Percentiles rank a stretch among this genome's conserved stretches.
phyloP scores from a whole-genome alignment of 108 stramenopile species.

The Schizochytrium sp. region DNA sequence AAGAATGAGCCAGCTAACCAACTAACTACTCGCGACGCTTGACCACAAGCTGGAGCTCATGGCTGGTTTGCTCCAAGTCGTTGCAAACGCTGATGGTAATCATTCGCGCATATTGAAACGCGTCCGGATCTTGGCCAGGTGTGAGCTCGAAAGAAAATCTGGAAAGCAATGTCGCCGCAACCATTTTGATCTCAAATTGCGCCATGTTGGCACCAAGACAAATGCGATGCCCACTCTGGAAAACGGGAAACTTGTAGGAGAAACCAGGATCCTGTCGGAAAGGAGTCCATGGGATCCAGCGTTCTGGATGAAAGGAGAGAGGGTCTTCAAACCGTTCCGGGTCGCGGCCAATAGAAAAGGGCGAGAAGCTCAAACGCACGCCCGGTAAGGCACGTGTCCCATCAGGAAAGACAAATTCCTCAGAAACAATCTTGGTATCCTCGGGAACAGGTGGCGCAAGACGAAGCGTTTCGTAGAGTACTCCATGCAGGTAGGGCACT shows the following conservation, averaged over 20 bases:
- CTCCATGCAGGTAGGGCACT: neutral
- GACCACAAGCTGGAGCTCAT: neutral
- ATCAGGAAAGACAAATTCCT: slow-evolving; percentile 45
- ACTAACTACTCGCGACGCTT: neutral
- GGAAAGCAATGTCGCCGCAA: neutral
- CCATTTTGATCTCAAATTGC: slow-evolving; percentile 30
- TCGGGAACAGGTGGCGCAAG: slow-evolving; percentile 37
- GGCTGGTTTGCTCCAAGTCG: neutral
- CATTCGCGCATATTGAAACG: neutral
- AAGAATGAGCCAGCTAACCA: too few relatives aligned
- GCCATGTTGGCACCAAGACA: slow-evolving; percentile 41
- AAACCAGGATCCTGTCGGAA: slow-evolving; percentile 12
- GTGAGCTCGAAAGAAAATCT: neutral
- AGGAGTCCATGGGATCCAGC: slow-evolving; percentile 30
- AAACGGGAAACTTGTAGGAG: slow-evolving; percentile 26
- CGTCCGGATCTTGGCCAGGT: neutral
- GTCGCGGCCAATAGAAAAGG: slow-evolving; percentile 34
- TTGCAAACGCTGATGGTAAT: neutral
- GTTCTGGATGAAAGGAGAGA: slow-evolving; percentile 36
- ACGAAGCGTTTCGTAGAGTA: neutral
- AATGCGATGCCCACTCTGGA: slow-evolving; percentile 37
- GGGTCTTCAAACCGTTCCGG: slow-evolving; percentile 30
- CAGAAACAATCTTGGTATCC: slow-evolving; percentile 29
- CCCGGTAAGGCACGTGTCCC: slow-evolving; percentile 38
- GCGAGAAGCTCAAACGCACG: slow-evolving; percentile 20